Percentiles rank a stretch among this genome's conserved stretches.
Conservation (phyloP, 805 yeast species). For the Kodamaea neixiangensis region DNA sequence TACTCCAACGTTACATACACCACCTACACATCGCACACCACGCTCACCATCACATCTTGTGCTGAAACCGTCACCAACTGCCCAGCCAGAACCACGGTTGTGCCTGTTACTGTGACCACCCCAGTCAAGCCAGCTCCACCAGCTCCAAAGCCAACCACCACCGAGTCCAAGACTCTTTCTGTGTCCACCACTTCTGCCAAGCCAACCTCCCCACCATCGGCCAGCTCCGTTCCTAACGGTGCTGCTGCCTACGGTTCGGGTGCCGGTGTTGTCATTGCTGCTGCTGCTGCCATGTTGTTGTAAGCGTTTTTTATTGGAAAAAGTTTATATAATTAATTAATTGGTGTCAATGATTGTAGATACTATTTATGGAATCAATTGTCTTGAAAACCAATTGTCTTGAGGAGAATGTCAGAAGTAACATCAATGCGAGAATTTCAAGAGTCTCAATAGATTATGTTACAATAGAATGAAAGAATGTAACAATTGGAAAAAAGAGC, state of each 20-base stretch:
- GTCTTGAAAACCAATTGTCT: no score
- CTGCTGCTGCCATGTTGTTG: conserved; percentile 17
- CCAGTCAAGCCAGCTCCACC: conserved; percentile 4
- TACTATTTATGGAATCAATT: no score
- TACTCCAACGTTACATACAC: conserved; percentile 7
- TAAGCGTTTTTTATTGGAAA: conserved; percentile 5
- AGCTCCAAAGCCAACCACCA: conserved; percentile 4
- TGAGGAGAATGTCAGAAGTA: no score
- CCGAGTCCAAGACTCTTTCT: neutral
- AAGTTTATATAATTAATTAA: neutral
- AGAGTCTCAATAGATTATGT: no score
- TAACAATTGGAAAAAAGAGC: no score
- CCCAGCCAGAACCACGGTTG: conserved; percentile 23
- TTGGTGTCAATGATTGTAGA: neutral
- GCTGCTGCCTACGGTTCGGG: conserved; percentile 18
- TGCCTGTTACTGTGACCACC: conserved; percentile 11
- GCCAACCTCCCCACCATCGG: conserved; percentile 22
- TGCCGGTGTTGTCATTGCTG: conserved; percentile 17
- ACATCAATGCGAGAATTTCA: no score
- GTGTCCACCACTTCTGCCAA: conserved; percentile 6
- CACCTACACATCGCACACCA: conserved; percentile 20
- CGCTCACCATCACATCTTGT: conserved; percentile 29
- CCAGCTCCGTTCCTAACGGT: conserved; percentile 24
- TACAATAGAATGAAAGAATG: no score
- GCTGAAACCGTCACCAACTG: conserved; percentile 24